These are phyloP conservation scores for Ziziphus jujuba DNA, from an alignment of 306 rosid species.

Conservation along the genomic window DNA sequence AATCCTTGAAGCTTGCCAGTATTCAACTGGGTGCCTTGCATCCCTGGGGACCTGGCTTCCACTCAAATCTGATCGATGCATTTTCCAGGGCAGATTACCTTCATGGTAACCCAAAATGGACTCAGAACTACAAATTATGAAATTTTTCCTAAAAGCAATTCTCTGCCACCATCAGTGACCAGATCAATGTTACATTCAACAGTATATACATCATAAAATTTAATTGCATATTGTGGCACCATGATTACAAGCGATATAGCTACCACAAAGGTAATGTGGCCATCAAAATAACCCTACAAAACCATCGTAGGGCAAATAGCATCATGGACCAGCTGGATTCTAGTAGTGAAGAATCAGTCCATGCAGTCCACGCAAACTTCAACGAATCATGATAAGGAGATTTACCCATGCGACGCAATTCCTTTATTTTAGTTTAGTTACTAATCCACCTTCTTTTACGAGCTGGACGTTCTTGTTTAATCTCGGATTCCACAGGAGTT, in stretches of 20 bases:
- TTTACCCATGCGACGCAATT: constrained; percentile 15
- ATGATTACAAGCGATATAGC: constrained; percentile 51
- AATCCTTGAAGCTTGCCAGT: constrained; percentile 1
- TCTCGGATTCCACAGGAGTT: constrained; percentile 58
- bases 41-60: constrained; percentile 15
- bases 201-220: constrained; percentile 66
- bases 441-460: constrained; percentile 96
- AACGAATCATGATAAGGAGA: constrained; percentile 16
- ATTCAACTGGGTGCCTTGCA: constrained; percentile 14
- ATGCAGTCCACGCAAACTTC: constrained; percentile 28
- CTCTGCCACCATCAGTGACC: constrained; percentile 53
- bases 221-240: constrained; percentile 35
- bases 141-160: constrained; percentile 37
- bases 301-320: constrained; percentile 24
- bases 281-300: constrained; percentile 42
- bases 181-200: constrained; percentile 66
- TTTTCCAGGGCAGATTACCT: constrained; percentile 21
- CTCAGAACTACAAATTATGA: constrained; percentile 30
- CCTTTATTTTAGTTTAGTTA: constrained; percentile 36
- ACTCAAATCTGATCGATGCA: background rate
- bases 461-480: constrained; percentile 93
- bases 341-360: constrained; percentile 23
- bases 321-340: constrained; percentile 32
- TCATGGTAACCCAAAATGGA: constrained; percentile 30
- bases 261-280: constrained; percentile 39